phyloP scores from a whole-genome alignment of 805 yeast genomes.

The Myxozyma neotropica region DNA sequence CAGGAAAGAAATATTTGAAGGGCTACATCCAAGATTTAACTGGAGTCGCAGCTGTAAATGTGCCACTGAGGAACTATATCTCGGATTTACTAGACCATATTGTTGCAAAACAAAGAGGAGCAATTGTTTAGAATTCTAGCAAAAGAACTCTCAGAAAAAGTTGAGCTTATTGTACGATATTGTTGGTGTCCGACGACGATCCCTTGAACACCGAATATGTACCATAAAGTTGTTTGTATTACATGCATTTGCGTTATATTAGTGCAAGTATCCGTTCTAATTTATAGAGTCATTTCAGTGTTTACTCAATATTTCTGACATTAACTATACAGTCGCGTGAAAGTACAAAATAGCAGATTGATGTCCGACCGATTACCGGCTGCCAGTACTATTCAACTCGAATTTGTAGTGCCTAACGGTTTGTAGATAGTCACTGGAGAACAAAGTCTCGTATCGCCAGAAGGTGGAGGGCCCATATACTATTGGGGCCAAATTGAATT shows the following conservation, averaged over 20 bases:
- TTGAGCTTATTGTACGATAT: not conserved
- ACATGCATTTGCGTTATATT: not conserved
- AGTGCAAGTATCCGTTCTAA: too few species aligned
- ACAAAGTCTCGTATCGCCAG: too few species aligned
- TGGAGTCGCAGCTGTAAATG: conserved; percentile 35
- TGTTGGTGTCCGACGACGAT: not conserved
- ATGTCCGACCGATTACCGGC: too few species aligned
- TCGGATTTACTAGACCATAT: conserved; percentile 32
- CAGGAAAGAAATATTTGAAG: conserved; percentile 36
- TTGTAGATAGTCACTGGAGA: too few species aligned
- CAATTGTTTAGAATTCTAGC: conserved; percentile 11
- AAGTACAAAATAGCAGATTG: too few species aligned
- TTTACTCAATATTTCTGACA: too few species aligned
- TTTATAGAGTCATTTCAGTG: too few species aligned
- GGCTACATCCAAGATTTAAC: conserved; percentile 29
- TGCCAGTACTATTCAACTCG: too few species aligned
- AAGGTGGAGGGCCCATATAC: too few species aligned
- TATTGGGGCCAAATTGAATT: too few species aligned
- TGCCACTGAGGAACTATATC: conserved; percentile 31
- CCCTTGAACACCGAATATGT: not conserved
- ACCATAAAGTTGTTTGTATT: not conserved
- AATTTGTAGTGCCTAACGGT: too few species aligned
- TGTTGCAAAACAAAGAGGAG: conserved; percentile 16
- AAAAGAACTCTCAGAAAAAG: not conserved
- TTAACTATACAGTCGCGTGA: too few species aligned